Percentiles rank a stretch among this genome's conserved stretches.
Conservation (phyloP, 352 stramenopile genomes). For the Phytophthora pluvialis region DNA sequence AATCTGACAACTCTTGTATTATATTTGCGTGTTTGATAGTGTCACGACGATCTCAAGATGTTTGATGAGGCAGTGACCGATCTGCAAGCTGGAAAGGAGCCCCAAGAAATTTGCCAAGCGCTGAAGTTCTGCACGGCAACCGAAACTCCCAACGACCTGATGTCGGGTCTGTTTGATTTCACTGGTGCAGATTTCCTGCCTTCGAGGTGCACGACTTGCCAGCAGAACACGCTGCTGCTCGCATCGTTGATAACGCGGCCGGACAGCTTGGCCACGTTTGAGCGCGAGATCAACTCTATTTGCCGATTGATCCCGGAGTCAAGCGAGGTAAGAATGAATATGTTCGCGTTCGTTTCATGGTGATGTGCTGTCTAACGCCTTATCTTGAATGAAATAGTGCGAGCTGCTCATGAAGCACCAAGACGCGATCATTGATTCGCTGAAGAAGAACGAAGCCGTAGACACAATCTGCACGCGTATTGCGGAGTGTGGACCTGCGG, state of each 20-base stretch:
- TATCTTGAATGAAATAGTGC: slow-evolving; percentile 37
- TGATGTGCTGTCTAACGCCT: slow-evolving; percentile 4
- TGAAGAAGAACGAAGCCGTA: slow-evolving; percentile 59
- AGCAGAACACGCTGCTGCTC: slow-evolving; percentile 65
- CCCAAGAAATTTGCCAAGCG: slow-evolving; percentile 60
- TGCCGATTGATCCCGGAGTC: slow-evolving; percentile 69
- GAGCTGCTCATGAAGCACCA: slow-evolving; percentile 61
- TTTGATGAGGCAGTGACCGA: slow-evolving; percentile 62
- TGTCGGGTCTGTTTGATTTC: slow-evolving; percentile 49
- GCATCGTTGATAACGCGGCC: slow-evolving; percentile 54
- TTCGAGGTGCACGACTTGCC: slow-evolving; percentile 57
- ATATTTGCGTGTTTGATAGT: slow-evolving; percentile 38
- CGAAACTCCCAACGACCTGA: slow-evolving; percentile 23
- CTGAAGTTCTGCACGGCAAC: slow-evolving; percentile 55
- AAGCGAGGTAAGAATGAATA: slow-evolving; percentile 31
- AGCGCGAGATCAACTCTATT: slow-evolving; percentile 52
- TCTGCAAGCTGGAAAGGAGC: slow-evolving; percentile 63
- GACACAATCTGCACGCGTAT: slow-evolving; percentile 62
- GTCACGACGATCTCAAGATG: slow-evolving; percentile 68
- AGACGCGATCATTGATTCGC: slow-evolving; percentile 54
- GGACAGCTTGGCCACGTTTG: slow-evolving; percentile 57
- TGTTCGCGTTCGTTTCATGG: background rate
- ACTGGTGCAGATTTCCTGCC: slow-evolving; percentile 48
- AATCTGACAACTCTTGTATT: background rate
- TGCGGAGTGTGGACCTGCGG: slow-evolving; percentile 36